Evolutionary conservation across 192 early-diverging fungal genomes (phyloP).

Genomic region (Polychytrium aggregatum): DNA sequence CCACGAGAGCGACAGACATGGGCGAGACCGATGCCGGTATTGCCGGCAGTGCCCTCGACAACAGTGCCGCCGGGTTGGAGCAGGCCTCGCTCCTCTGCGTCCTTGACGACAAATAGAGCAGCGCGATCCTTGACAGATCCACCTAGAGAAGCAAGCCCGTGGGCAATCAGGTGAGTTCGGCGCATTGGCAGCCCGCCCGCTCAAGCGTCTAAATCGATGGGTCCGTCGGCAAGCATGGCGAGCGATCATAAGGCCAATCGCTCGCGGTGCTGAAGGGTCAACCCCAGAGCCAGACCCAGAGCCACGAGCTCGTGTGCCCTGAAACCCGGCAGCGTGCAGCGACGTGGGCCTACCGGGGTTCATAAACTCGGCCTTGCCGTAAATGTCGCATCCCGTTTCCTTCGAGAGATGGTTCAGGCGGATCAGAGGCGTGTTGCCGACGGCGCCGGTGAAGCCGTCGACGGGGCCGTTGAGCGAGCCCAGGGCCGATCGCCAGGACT

Average conservation of each 20-base stretch:
- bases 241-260: too few relatives aligned
- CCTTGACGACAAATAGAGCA: slow-evolving; percentile 85
- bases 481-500: too few relatives aligned
- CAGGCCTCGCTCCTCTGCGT: slow-evolving; percentile 79
- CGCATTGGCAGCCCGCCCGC: too few relatives aligned
- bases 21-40: slow-evolving; percentile 94
- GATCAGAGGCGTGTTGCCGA: slow-evolving; percentile 81
- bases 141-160: too few relatives aligned
- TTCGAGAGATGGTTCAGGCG: slow-evolving; percentile 35
- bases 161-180: too few relatives aligned
- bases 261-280: too few relatives aligned
- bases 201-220: too few relatives aligned
- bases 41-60: slow-evolving; percentile 51
- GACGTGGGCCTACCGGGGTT: slow-evolving; percentile 50
- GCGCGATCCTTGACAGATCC: slow-evolving; percentile 96
- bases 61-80: slow-evolving; percentile 82
- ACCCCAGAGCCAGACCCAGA: too few relatives aligned
- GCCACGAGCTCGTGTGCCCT: too few relatives aligned
- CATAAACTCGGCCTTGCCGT: slow-evolving; percentile 95
- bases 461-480: too few relatives aligned
- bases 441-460: slow-evolving; percentile 66
- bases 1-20: slow-evolving; percentile 89
- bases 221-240: too few relatives aligned
- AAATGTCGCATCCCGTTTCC: slow-evolving; percentile 62
- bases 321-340: neutral